These are phyloP conservation scores for Macrophomina pseudophaseolina DNA, from an alignment of 2,329 filamentous ascomycete species.

Conservation along the genomic window DNA sequence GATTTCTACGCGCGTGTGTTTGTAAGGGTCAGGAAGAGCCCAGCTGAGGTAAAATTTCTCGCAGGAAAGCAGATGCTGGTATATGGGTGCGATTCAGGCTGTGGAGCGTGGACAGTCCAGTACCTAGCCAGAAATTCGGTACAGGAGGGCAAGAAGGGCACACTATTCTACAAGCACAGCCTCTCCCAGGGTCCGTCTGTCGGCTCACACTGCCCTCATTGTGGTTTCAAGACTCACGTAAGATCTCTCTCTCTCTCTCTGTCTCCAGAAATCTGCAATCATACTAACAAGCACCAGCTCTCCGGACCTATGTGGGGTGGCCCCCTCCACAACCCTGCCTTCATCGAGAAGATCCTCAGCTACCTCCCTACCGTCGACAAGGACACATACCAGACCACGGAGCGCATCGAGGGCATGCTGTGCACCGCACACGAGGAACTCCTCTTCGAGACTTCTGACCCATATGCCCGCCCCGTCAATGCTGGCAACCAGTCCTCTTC, in stretches of 20 bases:
- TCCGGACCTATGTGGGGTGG: conserved; percentile 96
- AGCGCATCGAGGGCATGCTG: conserved; percentile 89
- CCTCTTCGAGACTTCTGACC: conserved; percentile 37
- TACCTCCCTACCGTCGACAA: conserved; percentile 70
- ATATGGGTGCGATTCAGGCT: conserved; percentile 89
- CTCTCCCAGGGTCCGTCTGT: conserved; percentile 73
- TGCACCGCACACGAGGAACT: conserved; percentile 82
- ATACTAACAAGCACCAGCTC: conserved; percentile 47
- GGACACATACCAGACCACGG: conserved; percentile 76
- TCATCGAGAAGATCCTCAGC: conserved; percentile 78
- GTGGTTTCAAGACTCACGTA: conserved; percentile 79
- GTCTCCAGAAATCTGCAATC: neutral
- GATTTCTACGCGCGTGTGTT: conserved; percentile 95
- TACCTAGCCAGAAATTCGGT: conserved; percentile 73
- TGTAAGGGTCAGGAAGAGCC: conserved; percentile 78
- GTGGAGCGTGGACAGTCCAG: conserved; percentile 89
- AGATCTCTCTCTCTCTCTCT: neutral
- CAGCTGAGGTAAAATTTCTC: conserved; percentile 85
- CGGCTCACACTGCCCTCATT: conserved; percentile 76
- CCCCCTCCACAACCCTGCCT: conserved; percentile 81
- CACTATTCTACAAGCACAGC: conserved; percentile 74
- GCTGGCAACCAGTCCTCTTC: conserved; percentile 32
- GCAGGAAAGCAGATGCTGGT: conserved; percentile 91
- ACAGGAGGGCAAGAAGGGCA: conserved; percentile 70
- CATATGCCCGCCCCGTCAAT: conserved; percentile 31